phyloP scores from a whole-genome alignment of 164 flowering plant species.

The Annona squamosa region DNA sequence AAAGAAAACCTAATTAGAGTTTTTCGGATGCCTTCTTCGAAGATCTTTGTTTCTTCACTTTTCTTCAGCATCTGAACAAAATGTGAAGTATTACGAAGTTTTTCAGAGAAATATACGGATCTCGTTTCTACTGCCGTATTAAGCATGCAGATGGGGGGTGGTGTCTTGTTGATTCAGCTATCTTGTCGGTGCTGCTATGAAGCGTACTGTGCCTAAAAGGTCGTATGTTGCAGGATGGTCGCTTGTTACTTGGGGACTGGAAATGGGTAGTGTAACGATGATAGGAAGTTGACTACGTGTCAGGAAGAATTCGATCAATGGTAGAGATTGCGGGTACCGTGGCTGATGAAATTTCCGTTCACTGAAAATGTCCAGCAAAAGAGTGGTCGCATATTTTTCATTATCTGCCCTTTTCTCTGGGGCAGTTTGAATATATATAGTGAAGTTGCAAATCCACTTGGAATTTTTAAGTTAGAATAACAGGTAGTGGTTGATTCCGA shows the following conservation, averaged over 20 bases:
- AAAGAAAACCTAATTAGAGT: too few species aligned
- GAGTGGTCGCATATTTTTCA: not conserved
- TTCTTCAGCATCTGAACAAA: too few species aligned
- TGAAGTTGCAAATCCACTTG: not conserved
- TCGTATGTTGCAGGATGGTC: too few species aligned
- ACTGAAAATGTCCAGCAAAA: not conserved
- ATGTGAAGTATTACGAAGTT: too few species aligned
- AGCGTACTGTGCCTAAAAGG: too few species aligned
- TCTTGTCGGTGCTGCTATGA: too few species aligned
- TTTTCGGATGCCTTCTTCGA: too few species aligned
- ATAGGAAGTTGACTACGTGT: not conserved
- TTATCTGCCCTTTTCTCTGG: not conserved
- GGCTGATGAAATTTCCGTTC: not conserved
- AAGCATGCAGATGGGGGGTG: too few species aligned
- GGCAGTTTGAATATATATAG: not conserved
- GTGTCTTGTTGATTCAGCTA: too few species aligned
- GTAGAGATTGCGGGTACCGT: not conserved
- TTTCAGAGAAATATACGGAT: too few species aligned
- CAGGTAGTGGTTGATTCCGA: not conserved
- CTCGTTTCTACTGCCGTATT: too few species aligned
- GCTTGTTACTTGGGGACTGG: not conserved
- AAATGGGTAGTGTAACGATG: not conserved
- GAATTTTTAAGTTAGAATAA: not conserved
- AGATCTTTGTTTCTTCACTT: too few species aligned
- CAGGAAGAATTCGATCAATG: not conserved